These are phyloP conservation scores for Pseudoneurospora amorphoporcata DNA, from an alignment of 495 filamentous ascomycete species.

Conservation along the genomic window DNA sequence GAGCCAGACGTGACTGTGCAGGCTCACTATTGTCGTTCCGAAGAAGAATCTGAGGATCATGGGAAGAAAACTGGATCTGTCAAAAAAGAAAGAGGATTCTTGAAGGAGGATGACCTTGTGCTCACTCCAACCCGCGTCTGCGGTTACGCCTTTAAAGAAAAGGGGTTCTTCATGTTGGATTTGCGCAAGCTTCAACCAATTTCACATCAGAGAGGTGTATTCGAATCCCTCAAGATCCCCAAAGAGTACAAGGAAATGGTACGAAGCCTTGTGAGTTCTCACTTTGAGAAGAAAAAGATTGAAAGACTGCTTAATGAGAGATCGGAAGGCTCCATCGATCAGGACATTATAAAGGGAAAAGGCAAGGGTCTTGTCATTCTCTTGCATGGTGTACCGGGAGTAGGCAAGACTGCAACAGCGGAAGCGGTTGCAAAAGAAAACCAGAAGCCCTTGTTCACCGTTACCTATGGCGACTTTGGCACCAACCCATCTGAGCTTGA, in stretches of 20 bases:
- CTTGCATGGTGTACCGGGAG: constrained; percentile 5
- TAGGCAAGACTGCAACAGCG: constrained; percentile 8
- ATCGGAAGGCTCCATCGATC: background rate
- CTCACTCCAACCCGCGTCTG: constrained; percentile 30
- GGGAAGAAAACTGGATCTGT: background rate
- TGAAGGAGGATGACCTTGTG: constrained; percentile 25
- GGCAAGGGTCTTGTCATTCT: constrained; percentile 5
- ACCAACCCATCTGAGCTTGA: constrained; percentile 27
- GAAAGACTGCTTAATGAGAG: constrained; percentile 13
- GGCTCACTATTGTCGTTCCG: no score
- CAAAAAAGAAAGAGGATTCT: background rate
- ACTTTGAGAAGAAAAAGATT: constrained; percentile 26
- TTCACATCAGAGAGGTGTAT: constrained; percentile 20
- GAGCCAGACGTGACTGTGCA: no score
- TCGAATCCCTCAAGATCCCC: constrained; percentile 46
- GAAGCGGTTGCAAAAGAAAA: constrained; percentile 3
- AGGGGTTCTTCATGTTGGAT: constrained; percentile 27
- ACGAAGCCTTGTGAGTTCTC: constrained; percentile 36
- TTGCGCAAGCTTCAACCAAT: constrained; percentile 30
- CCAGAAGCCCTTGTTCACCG: background rate
- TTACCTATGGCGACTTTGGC: constrained; percentile 9
- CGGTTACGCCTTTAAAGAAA: constrained; percentile 29
- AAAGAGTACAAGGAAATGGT: constrained; percentile 42
- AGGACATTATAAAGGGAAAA: constrained; percentile 6
- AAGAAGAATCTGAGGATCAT: no score